Percentiles rank a stretch among this genome's conserved stretches.
These are phyloP conservation scores for Verticillium alfalfae DNA, from an alignment of 2,329 filamentous ascomycete species.

Conservation along the genomic window DNA sequence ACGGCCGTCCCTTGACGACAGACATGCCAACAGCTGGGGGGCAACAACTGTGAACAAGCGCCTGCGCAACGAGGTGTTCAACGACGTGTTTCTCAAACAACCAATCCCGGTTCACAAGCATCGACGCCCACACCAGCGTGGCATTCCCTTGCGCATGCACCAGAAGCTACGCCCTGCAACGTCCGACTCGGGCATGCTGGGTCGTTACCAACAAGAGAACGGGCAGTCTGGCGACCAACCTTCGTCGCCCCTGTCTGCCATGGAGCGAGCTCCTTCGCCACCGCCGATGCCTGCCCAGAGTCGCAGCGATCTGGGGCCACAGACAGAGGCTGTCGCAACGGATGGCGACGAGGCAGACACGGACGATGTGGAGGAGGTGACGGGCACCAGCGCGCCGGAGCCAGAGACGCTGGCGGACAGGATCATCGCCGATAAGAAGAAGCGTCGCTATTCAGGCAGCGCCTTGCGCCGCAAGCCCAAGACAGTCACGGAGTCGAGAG, in stretches of 20 bases:
- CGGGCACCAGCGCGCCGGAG: conserved; percentile 61
- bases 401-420: conserved; percentile 46
- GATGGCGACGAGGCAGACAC: conserved; percentile 18
- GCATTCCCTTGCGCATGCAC: conserved; percentile 47
- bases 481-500: conserved; percentile 64
- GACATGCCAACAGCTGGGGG: conserved; percentile 70
- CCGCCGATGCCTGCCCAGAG: not conserved
- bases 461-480: conserved; percentile 69
- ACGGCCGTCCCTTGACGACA: conserved; percentile 44
- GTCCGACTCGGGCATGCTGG: conserved; percentile 35
- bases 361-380: conserved; percentile 45
- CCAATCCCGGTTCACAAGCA: conserved; percentile 77
- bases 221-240: conserved; percentile 5
- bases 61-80: conserved; percentile 84
- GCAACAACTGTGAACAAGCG: conserved; percentile 87
- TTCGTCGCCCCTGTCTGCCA: not conserved
- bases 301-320: conserved; percentile 4
- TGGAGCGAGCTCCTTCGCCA: not conserved
- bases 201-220: conserved; percentile 5
- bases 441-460: conserved; percentile 80
- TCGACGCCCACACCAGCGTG: conserved; percentile 63
- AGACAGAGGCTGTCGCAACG: not conserved
- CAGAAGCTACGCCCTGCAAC: conserved; percentile 36
- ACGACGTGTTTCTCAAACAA: conserved; percentile 83
- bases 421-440: conserved; percentile 39